Evolutionary conservation across 768 basidiomycete species (phyloP), one percentile per base, ranked within the genome.

Genomic region (Rhizopogon sp.): DNA sequence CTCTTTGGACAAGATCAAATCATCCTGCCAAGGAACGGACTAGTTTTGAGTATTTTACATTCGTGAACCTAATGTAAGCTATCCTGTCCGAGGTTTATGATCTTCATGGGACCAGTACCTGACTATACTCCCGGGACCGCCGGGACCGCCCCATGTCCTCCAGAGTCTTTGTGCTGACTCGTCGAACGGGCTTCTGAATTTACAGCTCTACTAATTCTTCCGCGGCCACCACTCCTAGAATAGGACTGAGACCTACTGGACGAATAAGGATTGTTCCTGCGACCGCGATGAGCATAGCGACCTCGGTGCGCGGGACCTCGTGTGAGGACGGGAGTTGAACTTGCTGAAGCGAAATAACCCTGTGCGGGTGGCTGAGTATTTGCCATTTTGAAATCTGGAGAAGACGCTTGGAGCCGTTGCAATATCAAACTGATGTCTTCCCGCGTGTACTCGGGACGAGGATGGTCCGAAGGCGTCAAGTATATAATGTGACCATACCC

Each of bases 401-500:
- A 59, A 59, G 68, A 68, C 52, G 52, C 56, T 55, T 63, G 76
- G 52, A 87, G 62, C 50, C 79, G 81, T 56, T 64, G 66, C 56
- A 88, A 72, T 58, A 87, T 78, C 52, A 71, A 70, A 59, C 73
- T 64, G 53, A 88, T 71, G 49, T 82, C 81, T 50, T 75, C 69
- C 40, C 66, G 75, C 52, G 79, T 72, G 69, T 87, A 88, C 52
- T 66, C 70, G 39, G 75, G 64, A 53, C 71, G 67, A 14, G 70
- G 70, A 47, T 72, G 69, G 56, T 79, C 71, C 50, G 66, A 64
- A 33, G 70, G 69, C 11, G 54, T 64, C 39, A 79, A 63, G 57
- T 63, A 58, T 25, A 76, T 56, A 61, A 89, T 78, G 46, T 80
- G 79, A 58, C 90, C 76, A 66, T 85, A 83, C 17, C 84, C 88